Conservation (phyloP, 371 early-diverging fungal species). For the Thermomucor indicae-seudaticae region DNA sequence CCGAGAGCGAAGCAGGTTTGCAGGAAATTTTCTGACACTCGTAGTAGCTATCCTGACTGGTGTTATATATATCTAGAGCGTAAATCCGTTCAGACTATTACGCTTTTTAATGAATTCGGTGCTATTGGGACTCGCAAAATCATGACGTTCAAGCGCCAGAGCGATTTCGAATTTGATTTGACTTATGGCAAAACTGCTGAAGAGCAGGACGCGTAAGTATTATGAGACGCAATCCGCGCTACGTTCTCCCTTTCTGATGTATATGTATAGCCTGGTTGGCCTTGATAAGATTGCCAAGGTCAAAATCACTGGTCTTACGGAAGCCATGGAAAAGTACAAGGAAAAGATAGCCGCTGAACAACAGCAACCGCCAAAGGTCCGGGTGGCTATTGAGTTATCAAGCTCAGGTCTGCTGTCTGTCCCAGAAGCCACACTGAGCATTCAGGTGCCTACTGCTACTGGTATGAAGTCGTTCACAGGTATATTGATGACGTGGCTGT, state of each 20-base stretch:
- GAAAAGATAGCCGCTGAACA: slow-evolving; percentile 42
- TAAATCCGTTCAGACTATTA: slow-evolving; percentile 29
- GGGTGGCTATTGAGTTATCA: slow-evolving; percentile 70
- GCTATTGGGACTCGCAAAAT: slow-evolving; percentile 76
- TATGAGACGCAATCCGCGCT: background rate
- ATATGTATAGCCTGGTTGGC: slow-evolving; percentile 15
- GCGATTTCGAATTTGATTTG: slow-evolving; percentile 78
- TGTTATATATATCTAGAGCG: background rate
- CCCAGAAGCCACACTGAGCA: slow-evolving; percentile 50
- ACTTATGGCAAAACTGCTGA: slow-evolving; percentile 50
- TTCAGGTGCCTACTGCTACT: slow-evolving; percentile 35
- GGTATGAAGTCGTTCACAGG: slow-evolving; percentile 42
- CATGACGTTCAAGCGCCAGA: slow-evolving; percentile 75
- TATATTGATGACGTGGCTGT: slow-evolving; percentile 4
- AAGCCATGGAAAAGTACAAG: slow-evolving; percentile 62
- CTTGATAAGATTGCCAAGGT: slow-evolving; percentile 57
- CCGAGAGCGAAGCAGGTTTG: slow-evolving; percentile 52
- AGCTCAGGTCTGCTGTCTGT: slow-evolving; percentile 64
- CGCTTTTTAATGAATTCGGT: slow-evolving; percentile 63
- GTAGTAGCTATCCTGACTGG: background rate
- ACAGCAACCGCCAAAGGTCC: slow-evolving; percentile 77
- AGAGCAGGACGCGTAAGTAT: slow-evolving; percentile 24
- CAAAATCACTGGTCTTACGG: slow-evolving; percentile 70
- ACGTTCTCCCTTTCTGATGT: background rate
- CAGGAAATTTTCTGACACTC: background rate